Evolutionary conservation across 2,329 filamentous ascomycete species (phyloP).

Genomic region (Cordyceps sp.): DNA sequence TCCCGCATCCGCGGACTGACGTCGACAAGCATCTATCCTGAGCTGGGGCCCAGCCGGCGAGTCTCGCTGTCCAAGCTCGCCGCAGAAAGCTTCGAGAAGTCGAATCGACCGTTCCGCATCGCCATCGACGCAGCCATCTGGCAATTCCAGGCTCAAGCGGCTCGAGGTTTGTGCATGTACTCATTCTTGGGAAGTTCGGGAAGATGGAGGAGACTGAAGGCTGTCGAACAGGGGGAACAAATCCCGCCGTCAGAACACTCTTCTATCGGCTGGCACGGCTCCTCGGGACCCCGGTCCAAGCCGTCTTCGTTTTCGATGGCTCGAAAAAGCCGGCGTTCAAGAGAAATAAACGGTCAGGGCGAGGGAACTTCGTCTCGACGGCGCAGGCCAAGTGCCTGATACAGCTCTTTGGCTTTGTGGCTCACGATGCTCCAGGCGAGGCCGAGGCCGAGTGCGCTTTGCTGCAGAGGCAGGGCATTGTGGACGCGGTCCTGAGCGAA

Average conservation of each 20-base stretch:
- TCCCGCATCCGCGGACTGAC: neutral
- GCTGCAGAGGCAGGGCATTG: conserved; percentile 63
- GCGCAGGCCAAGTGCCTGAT: conserved; percentile 73
- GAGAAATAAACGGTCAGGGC: conserved; percentile 58
- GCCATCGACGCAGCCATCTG: conserved; percentile 94
- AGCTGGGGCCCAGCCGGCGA: conserved; percentile 67
- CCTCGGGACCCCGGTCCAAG: conserved; percentile 60
- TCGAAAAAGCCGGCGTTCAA: conserved; percentile 76
- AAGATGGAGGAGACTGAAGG: too few relatives aligned
- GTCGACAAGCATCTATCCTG: conserved; percentile 59
- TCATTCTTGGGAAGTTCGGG: too few relatives aligned
- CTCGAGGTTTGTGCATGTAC: conserved; percentile 35
- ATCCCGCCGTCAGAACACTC: conserved; percentile 77
- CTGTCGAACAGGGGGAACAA: conserved; percentile 61
- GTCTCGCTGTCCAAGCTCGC: conserved; percentile 72
- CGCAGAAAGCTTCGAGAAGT: conserved; percentile 55
- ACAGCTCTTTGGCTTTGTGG: conserved; percentile 67
- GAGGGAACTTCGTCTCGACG: conserved; percentile 49
- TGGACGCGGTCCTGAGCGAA: conserved; percentile 88
- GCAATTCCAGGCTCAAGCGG: conserved; percentile 85
- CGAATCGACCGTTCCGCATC: conserved; percentile 59
- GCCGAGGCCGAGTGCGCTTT: conserved; percentile 92
- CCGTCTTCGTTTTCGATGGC: conserved; percentile 83
- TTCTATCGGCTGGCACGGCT: conserved; percentile 81
- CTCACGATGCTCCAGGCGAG: conserved; percentile 81